Percentiles rank a stretch among this genome's conserved stretches.
Evolutionary conservation across 441 rosid genomes (phyloP).

Genomic region (Adansonia gregorii): DNA sequence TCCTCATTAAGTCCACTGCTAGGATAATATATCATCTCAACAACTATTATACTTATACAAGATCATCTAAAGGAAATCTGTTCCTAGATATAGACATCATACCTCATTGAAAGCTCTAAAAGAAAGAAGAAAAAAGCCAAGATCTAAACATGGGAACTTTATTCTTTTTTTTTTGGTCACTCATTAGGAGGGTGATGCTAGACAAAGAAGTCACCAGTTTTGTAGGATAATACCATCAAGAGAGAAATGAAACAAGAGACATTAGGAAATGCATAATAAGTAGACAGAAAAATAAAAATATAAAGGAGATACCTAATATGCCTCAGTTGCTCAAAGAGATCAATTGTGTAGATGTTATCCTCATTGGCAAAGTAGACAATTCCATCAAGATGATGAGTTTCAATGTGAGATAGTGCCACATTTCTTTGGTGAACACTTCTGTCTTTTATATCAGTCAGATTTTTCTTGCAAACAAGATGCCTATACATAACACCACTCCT

Average conservation of each 20-base stretch:
- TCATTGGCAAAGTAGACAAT: slow-evolving; percentile 62
- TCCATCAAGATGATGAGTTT: slow-evolving; percentile 63
- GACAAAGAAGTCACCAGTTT: not conserved
- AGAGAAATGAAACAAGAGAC: not conserved
- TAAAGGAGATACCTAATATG: slow-evolving; percentile 49
- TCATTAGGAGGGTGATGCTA: not conserved
- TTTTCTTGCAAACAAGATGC: slow-evolving; percentile 62
- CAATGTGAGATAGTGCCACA: slow-evolving; percentile 64
- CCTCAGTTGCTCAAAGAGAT: slow-evolving; percentile 65
- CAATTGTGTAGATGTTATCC: slow-evolving; percentile 42
- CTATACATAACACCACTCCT: slow-evolving; percentile 60
- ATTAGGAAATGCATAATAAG: not conserved
- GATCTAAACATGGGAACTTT: not conserved
- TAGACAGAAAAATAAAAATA: not conserved
- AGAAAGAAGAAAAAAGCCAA: not conserved
- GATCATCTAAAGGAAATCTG: not conserved
- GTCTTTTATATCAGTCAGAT: slow-evolving; percentile 53
- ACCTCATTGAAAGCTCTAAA: not conserved
- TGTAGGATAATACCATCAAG: not conserved
- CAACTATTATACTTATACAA: not conserved
- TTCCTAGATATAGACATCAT: not conserved
- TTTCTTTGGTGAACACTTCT: slow-evolving; percentile 58
- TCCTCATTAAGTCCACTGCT: not conserved
- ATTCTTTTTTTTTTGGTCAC: not conserved
- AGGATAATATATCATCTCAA: not conserved